Base-by-base conservation (phyloP, 257 asterid species). In the Galeopsis tetrahit region DNA sequence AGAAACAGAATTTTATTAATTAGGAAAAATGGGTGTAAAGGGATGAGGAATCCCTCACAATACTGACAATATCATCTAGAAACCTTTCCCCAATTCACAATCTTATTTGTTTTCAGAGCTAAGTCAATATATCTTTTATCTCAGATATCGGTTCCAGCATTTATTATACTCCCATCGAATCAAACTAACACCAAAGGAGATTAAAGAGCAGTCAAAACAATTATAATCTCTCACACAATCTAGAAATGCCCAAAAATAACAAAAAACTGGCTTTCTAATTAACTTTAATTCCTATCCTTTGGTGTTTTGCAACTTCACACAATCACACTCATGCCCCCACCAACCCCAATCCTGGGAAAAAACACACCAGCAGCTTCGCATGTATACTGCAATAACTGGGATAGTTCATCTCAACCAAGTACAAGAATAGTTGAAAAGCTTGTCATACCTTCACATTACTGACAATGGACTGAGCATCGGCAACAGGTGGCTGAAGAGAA, bases 401-500 rank as follows among this genome's bases (percentile, higher is more conserved):
- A 65, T 35, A 82, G 63, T 52, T 46, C 75, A 74, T 77, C 73
- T 56, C 53, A 71, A 75, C 31, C 49, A 80, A 69, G 43, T 35
- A 76, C 52, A 63, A 68, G 65, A 64, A 71, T 28, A 34, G 44
- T 49, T 72, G 68, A 53, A 60, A 78, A 56, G 34, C 71, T 42
- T 40, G 13, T 14, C 71, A 61, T 55, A 69, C 98, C 99, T 95
- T 95, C 81, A 90, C 89, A 80, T 87, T 84, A 72, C 98, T 86
- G 79, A 90, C 98, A 81, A 95, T 88, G 70, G 98, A 92, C 73
- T 95, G 98, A 71, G 99, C 99, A 86, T 95, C 97, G 46, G 92
- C 83, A 77, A 80, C 91, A 56, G 88, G 86, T 49, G 96, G 96
- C 86, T 92, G 93, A 74, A 95, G 93, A 74, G 92, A 87, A 87